Conservation (phyloP, 805 yeast genomes). For the Wickerhamiella vanderwaltii region DNA sequence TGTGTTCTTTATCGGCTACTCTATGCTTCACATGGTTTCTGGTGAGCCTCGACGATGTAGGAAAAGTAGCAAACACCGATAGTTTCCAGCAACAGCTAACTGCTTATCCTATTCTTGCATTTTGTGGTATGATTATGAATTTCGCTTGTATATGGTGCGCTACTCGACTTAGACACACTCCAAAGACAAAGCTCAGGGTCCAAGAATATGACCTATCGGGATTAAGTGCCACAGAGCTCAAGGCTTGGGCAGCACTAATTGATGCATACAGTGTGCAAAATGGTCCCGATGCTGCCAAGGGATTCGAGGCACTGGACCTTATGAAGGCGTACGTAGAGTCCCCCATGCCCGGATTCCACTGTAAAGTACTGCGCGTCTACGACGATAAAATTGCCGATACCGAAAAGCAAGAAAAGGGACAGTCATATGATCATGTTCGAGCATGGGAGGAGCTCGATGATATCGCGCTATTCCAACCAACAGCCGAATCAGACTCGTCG, state of each 20-base stretch:
- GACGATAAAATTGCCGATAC: conserved; percentile 15
- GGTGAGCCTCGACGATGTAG: background rate
- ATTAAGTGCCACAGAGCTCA: conserved; percentile 22
- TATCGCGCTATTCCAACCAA: conserved; percentile 18
- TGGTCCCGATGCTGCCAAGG: conserved; percentile 26
- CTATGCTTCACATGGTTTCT: conserved; percentile 12
- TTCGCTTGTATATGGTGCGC: conserved; percentile 21
- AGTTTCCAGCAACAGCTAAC: conserved; percentile 16
- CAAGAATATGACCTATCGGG: conserved; percentile 23
- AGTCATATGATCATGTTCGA: conserved; percentile 23
- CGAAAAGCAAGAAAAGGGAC: conserved; percentile 6
- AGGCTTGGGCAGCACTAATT: conserved; percentile 27
- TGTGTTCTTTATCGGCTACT: conserved; percentile 13
- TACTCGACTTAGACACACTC: conserved; percentile 20
- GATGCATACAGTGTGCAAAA: conserved; percentile 22
- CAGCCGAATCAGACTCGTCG: background rate
- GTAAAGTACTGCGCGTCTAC: conserved; percentile 27
- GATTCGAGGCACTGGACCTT: conserved; percentile 26
- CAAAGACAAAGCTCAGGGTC: conserved; percentile 23
- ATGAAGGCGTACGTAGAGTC: conserved; percentile 25
- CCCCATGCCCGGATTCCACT: conserved; percentile 22
- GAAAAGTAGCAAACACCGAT: background rate
- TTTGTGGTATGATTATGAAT: conserved; percentile 18
- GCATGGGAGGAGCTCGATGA: conserved; percentile 27
- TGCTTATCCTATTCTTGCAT: conserved; percentile 19